A percentile compares a stretch with the other conserved stretches of the same genome.
Conservation (phyloP, 257 asterid species). For the Solanum stenotomum region DNA sequence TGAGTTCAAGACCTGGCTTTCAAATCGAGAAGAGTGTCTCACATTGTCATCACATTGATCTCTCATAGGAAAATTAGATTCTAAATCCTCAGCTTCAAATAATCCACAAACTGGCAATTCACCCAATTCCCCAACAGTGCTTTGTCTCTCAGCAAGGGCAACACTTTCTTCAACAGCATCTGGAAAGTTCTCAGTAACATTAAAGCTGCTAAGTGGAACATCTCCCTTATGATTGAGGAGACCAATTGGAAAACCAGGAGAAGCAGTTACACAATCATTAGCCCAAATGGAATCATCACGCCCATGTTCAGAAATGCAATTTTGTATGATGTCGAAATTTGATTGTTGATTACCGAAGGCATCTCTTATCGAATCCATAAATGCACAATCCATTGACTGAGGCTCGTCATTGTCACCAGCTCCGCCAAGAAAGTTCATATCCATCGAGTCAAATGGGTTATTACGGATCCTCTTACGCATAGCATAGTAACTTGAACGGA, state of each 20-base stretch:
- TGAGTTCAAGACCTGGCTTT: neutral
- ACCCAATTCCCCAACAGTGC: constrained; percentile 8
- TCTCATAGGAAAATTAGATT: neutral
- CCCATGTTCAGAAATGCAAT: constrained; percentile 16
- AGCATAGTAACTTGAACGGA: constrained; percentile 45
- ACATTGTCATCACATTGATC: constrained; percentile 8
- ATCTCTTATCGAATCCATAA: constrained; percentile 17
- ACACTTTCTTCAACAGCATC: constrained; percentile 12
- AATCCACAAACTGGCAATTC: constrained; percentile 15
- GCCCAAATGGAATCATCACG: constrained; percentile 12
- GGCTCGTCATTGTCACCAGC: constrained; percentile 12
- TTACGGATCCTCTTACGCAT: constrained; percentile 58
- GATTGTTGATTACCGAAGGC: constrained; percentile 30
- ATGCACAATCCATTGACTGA: constrained; percentile 17
- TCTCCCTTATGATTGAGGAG: constrained; percentile 12
- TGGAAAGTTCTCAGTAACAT: constrained; percentile 8
- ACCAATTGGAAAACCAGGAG: constrained; percentile 15
- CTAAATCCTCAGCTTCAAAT: constrained; percentile 26
- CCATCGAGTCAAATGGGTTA: constrained; percentile 31
- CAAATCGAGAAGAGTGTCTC: constrained; percentile 27
- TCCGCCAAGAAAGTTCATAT: constrained; percentile 19
- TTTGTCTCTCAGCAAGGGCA: constrained; percentile 11
- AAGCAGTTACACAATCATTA: constrained; percentile 10
- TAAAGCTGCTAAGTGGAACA: constrained; percentile 9
- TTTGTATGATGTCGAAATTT: neutral